Evolutionary conservation across 345 rosid species (phyloP).

Genomic region (Microthlaspi erraticum): DNA sequence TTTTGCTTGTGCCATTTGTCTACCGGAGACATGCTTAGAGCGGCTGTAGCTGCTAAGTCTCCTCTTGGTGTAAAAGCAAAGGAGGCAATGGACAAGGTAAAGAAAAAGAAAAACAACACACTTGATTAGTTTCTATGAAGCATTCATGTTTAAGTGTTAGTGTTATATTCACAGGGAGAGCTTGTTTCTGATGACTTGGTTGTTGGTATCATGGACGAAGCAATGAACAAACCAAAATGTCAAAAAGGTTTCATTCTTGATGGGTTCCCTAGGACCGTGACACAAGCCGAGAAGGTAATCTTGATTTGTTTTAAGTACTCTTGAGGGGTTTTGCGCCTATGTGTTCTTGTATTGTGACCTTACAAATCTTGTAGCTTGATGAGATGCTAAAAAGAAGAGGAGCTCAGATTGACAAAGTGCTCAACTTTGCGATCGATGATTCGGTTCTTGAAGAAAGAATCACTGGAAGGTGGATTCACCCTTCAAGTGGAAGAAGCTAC

Average conservation of each 20-base stretch:
- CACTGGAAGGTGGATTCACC: constrained; percentile 97
- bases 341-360: neutral
- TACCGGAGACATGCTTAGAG: constrained; percentile 98
- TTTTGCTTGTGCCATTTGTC: constrained; percentile 97
- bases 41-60: constrained; percentile 91
- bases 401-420: constrained; percentile 74
- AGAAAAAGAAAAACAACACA: neutral
- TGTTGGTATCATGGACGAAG: constrained; percentile 94
- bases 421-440: constrained; percentile 89
- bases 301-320: neutral
- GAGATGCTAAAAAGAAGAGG: constrained; percentile 92
- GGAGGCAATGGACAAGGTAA: constrained; percentile 96
- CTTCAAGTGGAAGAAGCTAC: constrained; percentile 93
- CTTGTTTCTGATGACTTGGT: constrained; percentile 97
- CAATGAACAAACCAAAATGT: constrained; percentile 90
- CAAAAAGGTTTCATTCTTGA: constrained; percentile 95
- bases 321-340: neutral
- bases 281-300: constrained; percentile 86
- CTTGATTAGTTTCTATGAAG: neutral
- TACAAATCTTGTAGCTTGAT: constrained; percentile 60
- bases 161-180: constrained; percentile 62
- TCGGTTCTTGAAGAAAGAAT: constrained; percentile 92
- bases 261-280: constrained; percentile 91
- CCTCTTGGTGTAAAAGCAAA: constrained; percentile 96
- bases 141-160: neutral